These are phyloP conservation scores for Juglanconis oblonga DNA, from an alignment of 2,329 filamentous ascomycete species.

Conservation along the genomic window DNA sequence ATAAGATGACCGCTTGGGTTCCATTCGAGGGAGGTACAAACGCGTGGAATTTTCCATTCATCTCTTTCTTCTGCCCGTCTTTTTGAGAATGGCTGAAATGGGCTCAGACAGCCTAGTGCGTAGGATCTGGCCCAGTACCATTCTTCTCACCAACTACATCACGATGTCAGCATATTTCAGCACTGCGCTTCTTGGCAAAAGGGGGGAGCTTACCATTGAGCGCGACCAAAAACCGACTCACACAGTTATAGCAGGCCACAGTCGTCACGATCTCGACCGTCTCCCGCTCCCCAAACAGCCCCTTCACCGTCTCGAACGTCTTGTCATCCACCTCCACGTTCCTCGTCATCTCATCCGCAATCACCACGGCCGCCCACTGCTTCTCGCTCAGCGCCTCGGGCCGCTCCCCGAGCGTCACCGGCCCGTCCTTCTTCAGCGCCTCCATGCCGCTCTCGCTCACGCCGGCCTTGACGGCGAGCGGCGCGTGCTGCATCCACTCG, in stretches of 20 bases:
- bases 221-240: slow-evolving; percentile 79
- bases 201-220: slow-evolving; percentile 60
- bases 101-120: slow-evolving; percentile 24
- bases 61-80: background rate
- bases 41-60: too few relatives aligned
- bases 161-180: slow-evolving; percentile 25
- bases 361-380: slow-evolving; percentile 68
- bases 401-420: slow-evolving; percentile 22
- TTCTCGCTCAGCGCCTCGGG: slow-evolving; percentile 44
- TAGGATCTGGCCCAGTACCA: slow-evolving; percentile 45
- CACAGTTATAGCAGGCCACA: slow-evolving; percentile 77
- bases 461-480: slow-evolving; percentile 59
- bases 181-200: background rate
- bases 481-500: slow-evolving; percentile 79
- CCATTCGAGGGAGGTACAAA: too few relatives aligned
- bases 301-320: slow-evolving; percentile 63
- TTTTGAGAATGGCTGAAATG: background rate
- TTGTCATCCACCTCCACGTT: slow-evolving; percentile 66
- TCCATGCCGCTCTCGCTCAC: slow-evolving; percentile 51
- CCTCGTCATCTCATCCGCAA: slow-evolving; percentile 82
- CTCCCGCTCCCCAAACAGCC: slow-evolving; percentile 64
- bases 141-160: slow-evolving; percentile 56
- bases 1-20: too few relatives aligned
- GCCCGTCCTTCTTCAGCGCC: slow-evolving; percentile 31
- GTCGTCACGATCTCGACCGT: slow-evolving; percentile 67